phyloP scores from a whole-genome alignment of 2,329 filamentous ascomycete genomes.

The Colletotrichum orbiculare region DNA sequence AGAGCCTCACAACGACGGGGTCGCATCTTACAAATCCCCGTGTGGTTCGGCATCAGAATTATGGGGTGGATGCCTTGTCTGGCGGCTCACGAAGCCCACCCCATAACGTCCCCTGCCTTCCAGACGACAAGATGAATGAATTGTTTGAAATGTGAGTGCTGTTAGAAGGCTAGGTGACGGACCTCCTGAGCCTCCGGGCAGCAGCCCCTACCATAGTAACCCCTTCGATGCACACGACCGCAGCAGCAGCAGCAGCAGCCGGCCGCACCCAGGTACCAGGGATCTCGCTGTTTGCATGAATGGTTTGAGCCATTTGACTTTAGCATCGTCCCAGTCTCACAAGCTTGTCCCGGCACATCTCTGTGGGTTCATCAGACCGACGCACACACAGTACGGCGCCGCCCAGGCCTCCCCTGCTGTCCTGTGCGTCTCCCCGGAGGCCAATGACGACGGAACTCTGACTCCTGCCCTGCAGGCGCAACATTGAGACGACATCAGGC shows the following conservation, averaged over 20 bases:
- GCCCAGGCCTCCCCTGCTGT: slow-evolving; percentile 5
- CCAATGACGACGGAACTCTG: slow-evolving; percentile 27
- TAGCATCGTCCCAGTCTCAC: slow-evolving; percentile 21
- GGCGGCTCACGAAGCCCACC: slow-evolving; percentile 26
- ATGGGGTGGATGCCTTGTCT: slow-evolving; percentile 5
- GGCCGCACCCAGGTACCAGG: slow-evolving; percentile 10
- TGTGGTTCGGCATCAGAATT: slow-evolving; percentile 22
- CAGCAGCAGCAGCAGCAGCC: background rate
- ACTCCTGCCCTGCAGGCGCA: slow-evolving; percentile 22
- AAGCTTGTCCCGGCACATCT: slow-evolving; percentile 17
- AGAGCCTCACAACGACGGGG: slow-evolving; percentile 20
- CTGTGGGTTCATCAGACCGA: slow-evolving; percentile 22
- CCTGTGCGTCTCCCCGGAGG: slow-evolving; percentile 6
- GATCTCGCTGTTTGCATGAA: slow-evolving; percentile 24
- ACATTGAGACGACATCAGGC: slow-evolving; percentile 24
- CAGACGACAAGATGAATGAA: slow-evolving; percentile 11
- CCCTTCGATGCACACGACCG: background rate
- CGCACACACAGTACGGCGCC: background rate
- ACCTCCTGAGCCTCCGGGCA: slow-evolving; percentile 20
- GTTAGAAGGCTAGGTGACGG: slow-evolving; percentile 14
- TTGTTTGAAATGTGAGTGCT: slow-evolving; percentile 11
- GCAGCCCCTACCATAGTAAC: background rate
- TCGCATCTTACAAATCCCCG: slow-evolving; percentile 29
- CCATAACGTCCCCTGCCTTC: background rate
- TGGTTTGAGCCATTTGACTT: slow-evolving; percentile 28